Percentiles rank a stretch among this genome's conserved stretches.
Evolutionary conservation across 352 stramenopile genomes (phyloP).

Genomic region (Pythium apleroticum): DNA sequence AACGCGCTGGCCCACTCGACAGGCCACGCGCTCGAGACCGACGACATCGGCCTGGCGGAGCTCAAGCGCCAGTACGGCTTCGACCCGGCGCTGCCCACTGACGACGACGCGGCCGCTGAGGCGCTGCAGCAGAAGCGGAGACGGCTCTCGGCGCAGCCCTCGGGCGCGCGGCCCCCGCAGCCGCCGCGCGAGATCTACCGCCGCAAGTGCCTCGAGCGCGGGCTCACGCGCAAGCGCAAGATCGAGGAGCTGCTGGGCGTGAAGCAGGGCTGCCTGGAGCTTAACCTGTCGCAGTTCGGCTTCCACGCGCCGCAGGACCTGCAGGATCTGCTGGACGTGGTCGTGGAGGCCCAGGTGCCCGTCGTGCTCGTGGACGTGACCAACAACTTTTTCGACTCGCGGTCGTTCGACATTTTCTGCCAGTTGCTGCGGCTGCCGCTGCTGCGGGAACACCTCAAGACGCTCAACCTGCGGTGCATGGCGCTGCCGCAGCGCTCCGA

Average conservation of each 20-base stretch:
- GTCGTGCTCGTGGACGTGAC: slow-evolving; percentile 51
- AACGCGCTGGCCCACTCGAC: neutral
- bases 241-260: slow-evolving; percentile 44
- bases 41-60: slow-evolving; percentile 52
- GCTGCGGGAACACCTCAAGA: slow-evolving; percentile 36
- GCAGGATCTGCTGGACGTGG: slow-evolving; percentile 48
- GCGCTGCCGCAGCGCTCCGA: slow-evolving; percentile 48
- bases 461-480: slow-evolving; percentile 45
- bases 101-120: slow-evolving; percentile 22
- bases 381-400: slow-evolving; percentile 64
- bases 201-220: slow-evolving; percentile 48
- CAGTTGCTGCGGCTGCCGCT: slow-evolving; percentile 39
- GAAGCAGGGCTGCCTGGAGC: slow-evolving; percentile 35
- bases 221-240: slow-evolving; percentile 35
- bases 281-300: slow-evolving; percentile 51
- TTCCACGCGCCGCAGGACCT: slow-evolving; percentile 59
- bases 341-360: slow-evolving; percentile 33
- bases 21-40: slow-evolving; percentile 18
- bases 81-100: slow-evolving; percentile 25
- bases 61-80: slow-evolving; percentile 74
- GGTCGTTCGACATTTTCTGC: slow-evolving; percentile 50
- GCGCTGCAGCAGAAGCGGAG: slow-evolving; percentile 26
- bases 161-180: slow-evolving; percentile 15
- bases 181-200: slow-evolving; percentile 24
- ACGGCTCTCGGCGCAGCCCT: slow-evolving; percentile 14